Evolutionary conservation across 2,329 filamentous ascomycete genomes (phyloP), one percentile per base, ranked within the genome.

Genomic region (Pseudogymnoascus sp.): DNA sequence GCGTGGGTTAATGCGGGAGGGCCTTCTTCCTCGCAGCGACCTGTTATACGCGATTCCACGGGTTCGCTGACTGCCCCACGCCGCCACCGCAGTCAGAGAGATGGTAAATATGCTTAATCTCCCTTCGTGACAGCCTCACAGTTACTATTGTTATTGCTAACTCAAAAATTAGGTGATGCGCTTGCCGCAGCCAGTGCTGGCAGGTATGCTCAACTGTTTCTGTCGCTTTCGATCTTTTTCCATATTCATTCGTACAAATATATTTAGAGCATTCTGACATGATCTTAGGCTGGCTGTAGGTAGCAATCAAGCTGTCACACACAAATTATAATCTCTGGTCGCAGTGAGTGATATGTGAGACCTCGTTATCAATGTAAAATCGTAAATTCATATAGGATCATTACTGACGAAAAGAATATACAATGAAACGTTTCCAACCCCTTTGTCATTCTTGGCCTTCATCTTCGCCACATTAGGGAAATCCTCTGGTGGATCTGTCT

Each of bases 401-500:
- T 54, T 54, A 54, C 47, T 54, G 47, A 31, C 44, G 44, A 33
- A 54, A 33, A 35, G 47, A 54, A 54, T 54, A 54, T 33, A 54
- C 47, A 54, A 54, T 33, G 47, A 54, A 54, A 54, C 47, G 15
- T 17, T 5, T 31, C 47, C 29, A 29, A 33, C n/a, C 26, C 47
- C 33, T 54, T 29, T 33, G 29, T 54, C 47, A 54, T 54, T 54
- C n/a, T 33, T 17, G 26, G 26, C 47, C 29, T 17, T 54, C 29
- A 2, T 11, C 47, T 33, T 54, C 21, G 47, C n/a, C 47, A 54
- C 6, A 54, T 17, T 17, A 54, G 47, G 47, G 47, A 21, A 31
- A 54, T 9, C 47, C 26, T n/a, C 15, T 5, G 13, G n/a, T 29
- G 47, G 33, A 31, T 33, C 5, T 54, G 29, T 8, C 15, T 33